Evolutionary conservation across 83 land plant genomes (phyloP).

Genomic region (Thuja plicata): DNA sequence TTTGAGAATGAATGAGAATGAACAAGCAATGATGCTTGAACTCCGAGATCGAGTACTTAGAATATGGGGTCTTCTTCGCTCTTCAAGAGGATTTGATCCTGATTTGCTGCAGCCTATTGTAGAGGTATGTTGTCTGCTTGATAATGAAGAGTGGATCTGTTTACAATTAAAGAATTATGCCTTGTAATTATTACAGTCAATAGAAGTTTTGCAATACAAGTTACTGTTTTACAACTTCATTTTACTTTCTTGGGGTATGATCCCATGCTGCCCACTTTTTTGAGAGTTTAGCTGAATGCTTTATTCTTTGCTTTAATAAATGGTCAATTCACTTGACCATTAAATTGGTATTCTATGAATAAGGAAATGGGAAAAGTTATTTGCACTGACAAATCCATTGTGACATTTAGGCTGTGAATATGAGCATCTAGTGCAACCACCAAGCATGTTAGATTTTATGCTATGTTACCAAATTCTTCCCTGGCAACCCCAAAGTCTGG

Average conservation of each 20-base stretch:
- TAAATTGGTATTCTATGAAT: not conserved
- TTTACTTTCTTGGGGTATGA: not conserved
- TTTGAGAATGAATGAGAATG: conserved; percentile 47
- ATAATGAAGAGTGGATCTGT: not conserved
- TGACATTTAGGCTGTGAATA: not conserved
- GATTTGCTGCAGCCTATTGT: conserved; percentile 79
- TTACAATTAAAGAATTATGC: not conserved
- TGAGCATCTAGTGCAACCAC: not conserved
- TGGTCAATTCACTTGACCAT: not conserved
- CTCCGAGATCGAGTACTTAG: conserved; percentile 78
- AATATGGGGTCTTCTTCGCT: conserved; percentile 82
- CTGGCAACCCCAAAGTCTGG: too few species aligned
- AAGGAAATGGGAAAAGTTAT: not conserved
- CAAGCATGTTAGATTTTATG: not conserved
- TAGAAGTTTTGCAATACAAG: not conserved
- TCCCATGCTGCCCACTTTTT: too few species aligned
- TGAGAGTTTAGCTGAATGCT: too few species aligned
- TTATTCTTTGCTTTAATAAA: too few species aligned
- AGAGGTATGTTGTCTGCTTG: conserved; percentile 53
- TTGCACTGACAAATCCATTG: not conserved
- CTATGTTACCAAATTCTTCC: too few species aligned
- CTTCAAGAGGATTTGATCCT: conserved; percentile 84
- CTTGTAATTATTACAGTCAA: not conserved
- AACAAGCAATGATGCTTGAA: conserved; percentile 66
- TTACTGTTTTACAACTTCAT: not conserved